Base-by-base conservation (phyloP, 306 rosid species). In the Purshia tridentata region DNA sequence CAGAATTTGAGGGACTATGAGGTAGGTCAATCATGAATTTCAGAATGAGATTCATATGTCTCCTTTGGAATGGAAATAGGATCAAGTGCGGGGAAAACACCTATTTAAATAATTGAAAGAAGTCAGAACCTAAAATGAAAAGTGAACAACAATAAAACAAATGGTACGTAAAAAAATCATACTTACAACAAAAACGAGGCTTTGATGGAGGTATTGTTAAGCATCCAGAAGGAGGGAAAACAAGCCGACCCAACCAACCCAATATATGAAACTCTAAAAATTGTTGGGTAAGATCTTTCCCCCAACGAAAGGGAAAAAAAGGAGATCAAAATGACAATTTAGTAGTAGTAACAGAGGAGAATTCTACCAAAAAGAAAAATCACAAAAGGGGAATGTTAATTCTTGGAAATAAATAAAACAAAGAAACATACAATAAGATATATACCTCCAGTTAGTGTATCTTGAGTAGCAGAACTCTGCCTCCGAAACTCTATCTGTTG, bases 191-290 rank as follows among this genome's bases (percentile, higher is more conserved):
- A 47, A 64, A 64, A 50, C 54, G 16, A 77, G 68, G 77, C 67
- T 44, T 65, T 7, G 68, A 6, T 46, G 48, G 77, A 64, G 67
- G 67, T 52, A 54, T 53, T 11, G 35, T 42, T 51, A 77, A 61
- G 49, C 72, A 51, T 70, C 77, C 61, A 77, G 81, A 46, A 16
- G 81, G 81, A 54, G 66, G 58, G 67, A 70, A 77, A 44, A 72
- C 59, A n/a, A 77, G 81, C 72, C 77, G 55, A 47, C 81, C 78
- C 51, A 74, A 39, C 78, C 78, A 74, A 12, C 77, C 77, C 4
- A 54, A 5, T 37, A 40, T 52, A 15, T 16, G 61, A 39, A 39
- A 11, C 51, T 61, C 12, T 20, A 63, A 4, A 1, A 74, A 2
- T 52, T 64, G 63, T 39, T 20, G 39, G 10, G 22, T 19, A 50